Base-by-base conservation (phyloP, 2,329 filamentous ascomycete genomes). In the Neonectria coccinea region DNA sequence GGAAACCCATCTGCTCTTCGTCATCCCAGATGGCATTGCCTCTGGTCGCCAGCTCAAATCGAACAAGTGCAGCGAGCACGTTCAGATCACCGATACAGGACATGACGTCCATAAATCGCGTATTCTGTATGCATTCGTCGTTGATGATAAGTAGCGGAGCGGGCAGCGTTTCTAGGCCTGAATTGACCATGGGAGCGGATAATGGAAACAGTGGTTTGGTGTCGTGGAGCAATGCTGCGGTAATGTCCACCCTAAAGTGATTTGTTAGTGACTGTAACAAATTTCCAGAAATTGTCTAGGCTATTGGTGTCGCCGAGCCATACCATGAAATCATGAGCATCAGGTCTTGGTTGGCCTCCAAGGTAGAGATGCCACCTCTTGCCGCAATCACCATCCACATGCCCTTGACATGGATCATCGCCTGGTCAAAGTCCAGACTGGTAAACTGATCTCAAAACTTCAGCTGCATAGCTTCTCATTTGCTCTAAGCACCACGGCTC, bases 251-350 rank as follows among this genome's bases (percentile, higher is more conserved):
- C 61, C 61, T 64, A 20, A 27, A 36, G 22, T 33, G 12, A 33
- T 22, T 22, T 29, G 3, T 61, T 31, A 61, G 44, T 31, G 1
- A 42, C 14, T 33, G 11, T 25, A 41, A 54, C 41, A 29, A 27
- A 44, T 44, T 7, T n/a, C 16, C 18, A 33, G 31, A n/a, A n/a
- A 22, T 25, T 11, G 27, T 27, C 20, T 4, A 45, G 10, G 1
- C 27, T 5, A 11, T 3, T 20, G 4, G 44, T 50, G 44, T 48
- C 14, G 55, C 27, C 12, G 11, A 57, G 4, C 9, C 50, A 20
- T 64, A 64, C 61, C 61, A 64, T 25, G 42, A 61, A 36, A 64
- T 45, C 61, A 56, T 56, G 33, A 25, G 50, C 10, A 64, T 29
- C 36, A 64, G 20, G 20, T 61, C 57, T 5, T 60, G 33, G 5